Evolutionary conservation across 257 asterid species (phyloP).

Genomic region (Solanum habrochaites): DNA sequence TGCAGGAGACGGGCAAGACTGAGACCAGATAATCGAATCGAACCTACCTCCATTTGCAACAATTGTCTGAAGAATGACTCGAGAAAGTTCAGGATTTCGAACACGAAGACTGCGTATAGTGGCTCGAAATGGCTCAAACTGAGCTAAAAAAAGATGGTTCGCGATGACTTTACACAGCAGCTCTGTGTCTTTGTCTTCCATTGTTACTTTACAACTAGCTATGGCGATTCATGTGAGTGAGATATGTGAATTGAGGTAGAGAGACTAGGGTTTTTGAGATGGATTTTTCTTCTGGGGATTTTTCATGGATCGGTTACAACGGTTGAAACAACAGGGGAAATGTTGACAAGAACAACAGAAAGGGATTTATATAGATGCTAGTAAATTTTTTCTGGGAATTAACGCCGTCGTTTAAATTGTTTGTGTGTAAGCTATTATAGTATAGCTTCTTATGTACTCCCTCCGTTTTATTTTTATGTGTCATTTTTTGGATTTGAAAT

Average conservation of each 20-base stretch:
- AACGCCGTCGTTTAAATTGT: not conserved
- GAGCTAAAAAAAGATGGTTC: conserved; percentile 77
- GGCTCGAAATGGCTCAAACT: conserved; percentile 94
- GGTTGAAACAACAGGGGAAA: conserved; percentile 1
- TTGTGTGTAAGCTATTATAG: not conserved
- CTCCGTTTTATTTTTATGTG: too few relatives aligned
- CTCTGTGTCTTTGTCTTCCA: conserved; percentile 65
- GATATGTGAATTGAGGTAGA: not conserved
- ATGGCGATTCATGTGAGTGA: not conserved
- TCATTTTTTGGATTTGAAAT: too few relatives aligned
- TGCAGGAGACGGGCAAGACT: conserved; percentile 73
- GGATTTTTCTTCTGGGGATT: not conserved
- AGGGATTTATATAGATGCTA: not conserved
- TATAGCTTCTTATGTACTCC: too few relatives aligned
- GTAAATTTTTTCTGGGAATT: not conserved
- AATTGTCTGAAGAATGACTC: conserved; percentile 62
- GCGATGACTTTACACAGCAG: conserved; percentile 54
- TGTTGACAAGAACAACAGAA: not conserved
- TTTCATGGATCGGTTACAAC: not conserved
- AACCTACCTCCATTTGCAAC: conserved; percentile 61
- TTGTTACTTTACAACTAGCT: not conserved
- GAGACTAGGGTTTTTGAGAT: not conserved
- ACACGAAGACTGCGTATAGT: conserved; percentile 63
- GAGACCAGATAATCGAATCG: conserved; percentile 67
- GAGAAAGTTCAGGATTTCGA: conserved; percentile 64